Evolutionary conservation across 208 protist genomes (phyloP).

Genomic region (Crithidia mellificae): DNA sequence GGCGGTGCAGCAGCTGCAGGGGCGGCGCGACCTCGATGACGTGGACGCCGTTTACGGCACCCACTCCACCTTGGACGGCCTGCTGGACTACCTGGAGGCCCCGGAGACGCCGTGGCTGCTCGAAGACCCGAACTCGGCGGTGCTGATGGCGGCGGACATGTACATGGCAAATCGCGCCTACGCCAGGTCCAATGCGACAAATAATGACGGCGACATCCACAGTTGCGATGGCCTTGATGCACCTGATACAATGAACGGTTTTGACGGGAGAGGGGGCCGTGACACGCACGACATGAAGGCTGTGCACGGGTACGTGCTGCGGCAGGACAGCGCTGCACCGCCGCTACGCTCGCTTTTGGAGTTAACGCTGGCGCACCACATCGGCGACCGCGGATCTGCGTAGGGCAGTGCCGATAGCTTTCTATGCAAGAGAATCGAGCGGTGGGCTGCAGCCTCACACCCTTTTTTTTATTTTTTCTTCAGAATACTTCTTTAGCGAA

Average conservation of each 20-base stretch:
- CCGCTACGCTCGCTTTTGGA: conserved; percentile 21
- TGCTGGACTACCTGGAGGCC: conserved; percentile 13
- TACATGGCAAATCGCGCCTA: conserved; percentile 20
- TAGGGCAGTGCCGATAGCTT: background rate
- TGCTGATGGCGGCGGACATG: conserved; percentile 17
- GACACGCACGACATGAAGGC: conserved; percentile 21
- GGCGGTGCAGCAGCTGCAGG: conserved; percentile 19
- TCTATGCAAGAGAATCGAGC: no score
- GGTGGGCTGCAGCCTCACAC: no score
- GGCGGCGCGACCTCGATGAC: background rate
- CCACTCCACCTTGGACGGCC: conserved; percentile 1
- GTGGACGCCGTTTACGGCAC: background rate
- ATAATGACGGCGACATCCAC: background rate
- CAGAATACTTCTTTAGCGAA: no score
- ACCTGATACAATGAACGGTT: background rate
- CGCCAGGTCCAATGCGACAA: background rate
- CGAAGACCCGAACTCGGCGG: conserved; percentile 9
- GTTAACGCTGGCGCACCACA: conserved; percentile 10
- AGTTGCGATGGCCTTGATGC: background rate
- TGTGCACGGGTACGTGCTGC: conserved; percentile 4
- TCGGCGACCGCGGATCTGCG: background rate
- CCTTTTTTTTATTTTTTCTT: no score
- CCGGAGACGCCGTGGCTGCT: conserved; percentile 29
- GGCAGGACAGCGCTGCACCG: background rate
- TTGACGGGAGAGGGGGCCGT: background rate